A percentile compares a stretch with the other conserved stretches of the same genome.
These are phyloP conservation scores for Epichloe elymi DNA, from an alignment of 2,329 filamentous ascomycete species.

Conservation along the genomic window DNA sequence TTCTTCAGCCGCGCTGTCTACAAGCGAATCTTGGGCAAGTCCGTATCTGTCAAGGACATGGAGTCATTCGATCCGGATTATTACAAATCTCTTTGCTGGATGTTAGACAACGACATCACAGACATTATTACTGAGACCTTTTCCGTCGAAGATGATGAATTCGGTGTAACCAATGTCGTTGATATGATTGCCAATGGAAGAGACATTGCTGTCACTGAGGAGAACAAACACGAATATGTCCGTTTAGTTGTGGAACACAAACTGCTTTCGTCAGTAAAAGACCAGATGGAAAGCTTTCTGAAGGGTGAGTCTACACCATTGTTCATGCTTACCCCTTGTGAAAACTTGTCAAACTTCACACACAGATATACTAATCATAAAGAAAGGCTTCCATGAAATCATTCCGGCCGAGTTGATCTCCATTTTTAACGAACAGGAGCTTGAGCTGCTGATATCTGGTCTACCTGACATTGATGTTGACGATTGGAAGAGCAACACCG, in stretches of 20 bases:
- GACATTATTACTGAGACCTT: constrained; percentile 97
- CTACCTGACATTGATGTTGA: constrained; percentile 95
- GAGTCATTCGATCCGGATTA: constrained; percentile 97
- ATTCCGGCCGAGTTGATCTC: constrained; percentile 87
- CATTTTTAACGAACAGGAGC: constrained; percentile 97
- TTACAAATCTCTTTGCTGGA: constrained; percentile 97
- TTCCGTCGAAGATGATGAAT: constrained; percentile 84
- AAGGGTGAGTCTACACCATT: constrained; percentile 43
- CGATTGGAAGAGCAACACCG: constrained; percentile 98
- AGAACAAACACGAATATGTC: constrained; percentile 98
- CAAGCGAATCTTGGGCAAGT: constrained; percentile 89
- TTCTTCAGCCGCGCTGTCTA: constrained; percentile 98
- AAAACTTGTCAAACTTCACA: not conserved
- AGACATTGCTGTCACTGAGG: constrained; percentile 87
- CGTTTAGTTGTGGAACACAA: constrained; percentile 89
- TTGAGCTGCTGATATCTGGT: constrained; percentile 91
- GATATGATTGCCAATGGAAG: constrained; percentile 80
- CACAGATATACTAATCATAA: constrained; percentile 2
- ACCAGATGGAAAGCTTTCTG: constrained; percentile 87
- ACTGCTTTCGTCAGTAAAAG: constrained; percentile 79
- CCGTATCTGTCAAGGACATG: constrained; percentile 97
- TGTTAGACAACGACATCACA: constrained; percentile 96
- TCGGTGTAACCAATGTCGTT: constrained; percentile 76
- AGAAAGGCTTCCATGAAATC: constrained; percentile 84
- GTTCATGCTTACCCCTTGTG: not conserved